Conservation (phyloP, 1,284 basidiomycete genomes). For the Boletus semigastroideus region DNA sequence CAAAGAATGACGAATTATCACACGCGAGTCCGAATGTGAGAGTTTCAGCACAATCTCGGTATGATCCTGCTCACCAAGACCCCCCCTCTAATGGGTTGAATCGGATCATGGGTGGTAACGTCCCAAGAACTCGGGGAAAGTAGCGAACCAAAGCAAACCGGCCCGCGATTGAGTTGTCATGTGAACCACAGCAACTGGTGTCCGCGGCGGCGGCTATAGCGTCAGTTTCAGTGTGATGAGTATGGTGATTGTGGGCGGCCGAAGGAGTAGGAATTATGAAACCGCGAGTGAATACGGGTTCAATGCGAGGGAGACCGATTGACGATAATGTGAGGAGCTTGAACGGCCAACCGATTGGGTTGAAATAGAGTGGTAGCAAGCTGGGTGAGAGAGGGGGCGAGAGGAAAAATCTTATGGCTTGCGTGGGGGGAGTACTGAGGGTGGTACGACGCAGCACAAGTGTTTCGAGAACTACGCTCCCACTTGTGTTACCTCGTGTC, state of each 20-base stretch:
- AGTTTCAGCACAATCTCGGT: not conserved
- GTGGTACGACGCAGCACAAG: slow-evolving; percentile 32
- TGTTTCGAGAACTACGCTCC: slow-evolving; percentile 52
- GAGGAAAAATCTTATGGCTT: not conserved
- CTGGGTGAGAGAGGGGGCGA: not conserved
- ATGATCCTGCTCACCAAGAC: slow-evolving; percentile 6
- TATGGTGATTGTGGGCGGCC: not conserved
- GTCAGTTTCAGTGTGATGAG: not conserved
- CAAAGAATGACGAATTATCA: too few relatives aligned
- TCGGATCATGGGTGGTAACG: slow-evolving; percentile 22
- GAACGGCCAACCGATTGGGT: not conserved
- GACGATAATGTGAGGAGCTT: not conserved
- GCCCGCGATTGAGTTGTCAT: not conserved
- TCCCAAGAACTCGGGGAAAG: slow-evolving; percentile 12
- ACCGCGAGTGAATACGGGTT: not conserved
- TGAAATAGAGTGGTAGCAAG: not conserved
- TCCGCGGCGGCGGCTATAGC: not conserved
- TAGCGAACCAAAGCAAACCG: slow-evolving; percentile 5
- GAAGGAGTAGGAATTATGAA: not conserved
- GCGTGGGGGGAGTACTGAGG: not conserved
- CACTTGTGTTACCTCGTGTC: slow-evolving; percentile 33
- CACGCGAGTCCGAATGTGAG: too few relatives aligned
- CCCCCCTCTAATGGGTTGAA: too few relatives aligned
- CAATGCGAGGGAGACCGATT: not conserved
- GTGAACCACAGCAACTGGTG: not conserved